These are phyloP conservation scores for Calocera cornea DNA, from an alignment of 768 basidiomycete species.

Conservation along the genomic window DNA sequence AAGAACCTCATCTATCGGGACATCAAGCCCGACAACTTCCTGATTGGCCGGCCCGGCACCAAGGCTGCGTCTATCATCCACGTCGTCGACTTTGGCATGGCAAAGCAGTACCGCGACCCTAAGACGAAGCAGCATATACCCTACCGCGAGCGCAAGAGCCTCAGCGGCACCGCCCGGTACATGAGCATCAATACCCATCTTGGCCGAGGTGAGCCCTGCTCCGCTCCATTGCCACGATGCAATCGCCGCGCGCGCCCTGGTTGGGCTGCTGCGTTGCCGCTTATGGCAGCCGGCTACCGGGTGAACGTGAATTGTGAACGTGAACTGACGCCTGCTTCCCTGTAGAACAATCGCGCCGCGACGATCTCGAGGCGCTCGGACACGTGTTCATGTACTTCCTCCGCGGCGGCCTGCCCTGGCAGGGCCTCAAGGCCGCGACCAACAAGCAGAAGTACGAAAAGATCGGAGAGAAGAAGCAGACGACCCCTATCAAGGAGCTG, in stretches of 20 bases:
- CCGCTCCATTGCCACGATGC: not conserved
- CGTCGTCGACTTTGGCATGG: conserved; percentile 96
- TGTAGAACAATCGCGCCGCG: conserved; percentile 52
- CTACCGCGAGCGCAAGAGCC: conserved; percentile 92
- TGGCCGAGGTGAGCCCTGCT: conserved; percentile 58
- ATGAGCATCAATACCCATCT: conserved; percentile 99
- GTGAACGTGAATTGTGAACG: not conserved
- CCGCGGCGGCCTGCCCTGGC: conserved; percentile 94
- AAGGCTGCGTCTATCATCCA: conserved; percentile 60
- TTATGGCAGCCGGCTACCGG: not conserved
- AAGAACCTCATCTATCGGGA: conserved; percentile 99
- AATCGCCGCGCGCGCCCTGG: not conserved
- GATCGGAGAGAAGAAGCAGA: conserved; percentile 93
- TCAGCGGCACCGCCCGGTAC: conserved; percentile 95
- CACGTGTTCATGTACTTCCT: conserved; percentile 99
- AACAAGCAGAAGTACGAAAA: conserved; percentile 99
- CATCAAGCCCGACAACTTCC: conserved; percentile 99
- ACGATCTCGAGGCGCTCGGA: conserved; percentile 96
- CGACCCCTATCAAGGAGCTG: conserved; percentile 91
- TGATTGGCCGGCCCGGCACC: conserved; percentile 86
- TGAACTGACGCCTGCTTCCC: not conserved
- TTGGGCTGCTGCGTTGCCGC: not conserved
- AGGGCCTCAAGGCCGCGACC: conserved; percentile 96
- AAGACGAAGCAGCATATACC: conserved; percentile 99
- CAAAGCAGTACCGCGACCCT: conserved; percentile 97